Evolutionary conservation across 805 yeast species (phyloP), one percentile per base, ranked within the genome.

Genomic region (Kluyveromyces aestuarii): DNA sequence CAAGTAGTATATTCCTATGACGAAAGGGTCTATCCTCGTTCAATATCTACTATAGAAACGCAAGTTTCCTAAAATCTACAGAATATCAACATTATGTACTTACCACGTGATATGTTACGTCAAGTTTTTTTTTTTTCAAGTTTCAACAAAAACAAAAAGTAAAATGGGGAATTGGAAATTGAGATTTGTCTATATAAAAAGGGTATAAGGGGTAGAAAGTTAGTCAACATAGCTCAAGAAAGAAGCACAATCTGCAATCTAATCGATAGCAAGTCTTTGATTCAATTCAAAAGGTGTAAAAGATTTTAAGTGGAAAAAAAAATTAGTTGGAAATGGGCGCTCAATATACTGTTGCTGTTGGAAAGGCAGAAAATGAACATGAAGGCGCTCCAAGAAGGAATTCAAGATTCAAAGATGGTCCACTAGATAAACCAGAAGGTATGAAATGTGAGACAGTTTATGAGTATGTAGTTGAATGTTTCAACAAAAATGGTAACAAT

Each of bases 331-430:
- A 9, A 16, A 37, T 37, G 35, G 41, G 59, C 60, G 52, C 46
- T 43, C 61, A 57, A 48, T 61, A 55, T 37, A 72, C 72, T 53
- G 84, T 81, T 13, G 79, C 80, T 21, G 86, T 82, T 37, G 90
- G 88, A 25, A 80, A 80, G 59, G 56, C 71, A 10, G 85, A 87
- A 42, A 76, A 76, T 55, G 75, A 76, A 16, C 87, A 87, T 52
- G 93, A 86, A 67, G 84, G 93, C 35, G 91, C 91, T 10, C 91
- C 93, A 57, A 78, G 90, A 70, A 78, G 89, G 70, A 80, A 75
- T 58, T 74, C 75, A 50, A 66, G 68, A 49, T 44, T 38, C 41
- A 67, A 63, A 5, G 74, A 76, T 13, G 76, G 66, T 0, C 70
- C 83, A 7, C 60, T 84, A 42, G 66, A 64, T 6, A 75, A 80